A percentile compares a stretch with the other conserved stretches of the same genome.
Conservation (phyloP, 2,329 filamentous ascomycete species). For the Fusarium avenaceum region DNA sequence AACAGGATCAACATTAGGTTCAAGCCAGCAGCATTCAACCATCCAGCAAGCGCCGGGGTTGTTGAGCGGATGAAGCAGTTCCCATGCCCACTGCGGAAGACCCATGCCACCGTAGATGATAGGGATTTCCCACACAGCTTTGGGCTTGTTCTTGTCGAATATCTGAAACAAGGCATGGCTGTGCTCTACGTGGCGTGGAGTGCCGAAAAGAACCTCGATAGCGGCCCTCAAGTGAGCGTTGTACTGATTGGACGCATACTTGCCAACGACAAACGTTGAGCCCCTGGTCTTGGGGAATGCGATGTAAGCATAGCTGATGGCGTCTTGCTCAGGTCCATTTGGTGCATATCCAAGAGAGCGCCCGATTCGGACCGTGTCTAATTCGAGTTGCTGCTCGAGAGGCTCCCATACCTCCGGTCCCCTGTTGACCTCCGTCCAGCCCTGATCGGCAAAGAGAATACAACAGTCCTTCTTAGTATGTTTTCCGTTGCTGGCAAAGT, state of each 20-base stretch:
- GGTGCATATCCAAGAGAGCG: constrained; percentile 13
- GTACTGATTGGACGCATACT: constrained; percentile 49
- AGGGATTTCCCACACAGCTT: not conserved
- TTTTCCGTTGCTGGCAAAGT: constrained; percentile 2
- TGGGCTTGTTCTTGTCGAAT: constrained; percentile 16
- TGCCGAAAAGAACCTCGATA: constrained; percentile 48
- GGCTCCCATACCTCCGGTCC: constrained; percentile 42
- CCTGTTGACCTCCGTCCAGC: not conserved
- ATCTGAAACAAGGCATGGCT: constrained; percentile 42
- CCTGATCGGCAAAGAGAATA: constrained; percentile 44
- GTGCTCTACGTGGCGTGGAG: not conserved
- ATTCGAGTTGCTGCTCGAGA: constrained; percentile 19
- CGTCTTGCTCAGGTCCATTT: constrained; percentile 6
- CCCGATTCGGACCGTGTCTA: constrained; percentile 39
- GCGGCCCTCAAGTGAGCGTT: constrained; percentile 44
- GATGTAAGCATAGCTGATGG: constrained; percentile 40
- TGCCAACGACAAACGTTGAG: constrained; percentile 10
- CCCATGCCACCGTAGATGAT: constrained; percentile 37
- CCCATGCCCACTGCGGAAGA: constrained; percentile 26
- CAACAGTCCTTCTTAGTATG: constrained; percentile 26
- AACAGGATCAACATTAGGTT: constrained; percentile 1
- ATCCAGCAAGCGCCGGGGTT: constrained; percentile 31
- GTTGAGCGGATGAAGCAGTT: constrained; percentile 39
- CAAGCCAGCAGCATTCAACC: constrained; percentile 20
- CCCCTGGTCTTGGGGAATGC: constrained; percentile 36